Evolutionary conservation across 1,139 yeast species (phyloP).

Genomic region (Pneumocystis sp.): DNA sequence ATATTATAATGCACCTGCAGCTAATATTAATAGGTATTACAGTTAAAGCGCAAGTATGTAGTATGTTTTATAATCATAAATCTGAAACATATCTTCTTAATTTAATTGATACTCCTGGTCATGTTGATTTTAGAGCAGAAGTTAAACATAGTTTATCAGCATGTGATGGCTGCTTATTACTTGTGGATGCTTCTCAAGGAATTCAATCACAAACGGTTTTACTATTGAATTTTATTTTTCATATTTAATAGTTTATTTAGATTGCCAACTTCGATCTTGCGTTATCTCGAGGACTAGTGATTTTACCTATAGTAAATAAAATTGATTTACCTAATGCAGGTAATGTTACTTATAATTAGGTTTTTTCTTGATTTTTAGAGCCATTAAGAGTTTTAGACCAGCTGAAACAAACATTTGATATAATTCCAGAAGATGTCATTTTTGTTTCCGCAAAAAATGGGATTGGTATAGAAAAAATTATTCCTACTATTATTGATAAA

Average conservation of each 20-base stretch:
- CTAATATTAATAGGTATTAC: constrained; percentile 36
- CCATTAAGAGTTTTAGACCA: constrained; percentile 69
- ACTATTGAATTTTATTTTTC: not conserved
- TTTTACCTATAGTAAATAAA: constrained; percentile 82
- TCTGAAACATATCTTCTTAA: constrained; percentile 67
- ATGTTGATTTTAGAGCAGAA: constrained; percentile 89
- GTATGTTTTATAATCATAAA: constrained; percentile 71
- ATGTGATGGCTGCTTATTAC: constrained; percentile 81
- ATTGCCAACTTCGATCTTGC: constrained; percentile 85
- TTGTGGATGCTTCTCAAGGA: constrained; percentile 93
- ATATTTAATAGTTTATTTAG: constrained; percentile 3
- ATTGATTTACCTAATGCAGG: constrained; percentile 73
- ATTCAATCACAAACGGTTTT: constrained; percentile 83
- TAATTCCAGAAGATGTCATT: constrained; percentile 58
- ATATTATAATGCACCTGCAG: not conserved
- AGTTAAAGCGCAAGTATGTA: constrained; percentile 89
- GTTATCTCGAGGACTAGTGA: constrained; percentile 62
- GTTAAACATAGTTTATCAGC: constrained; percentile 89
- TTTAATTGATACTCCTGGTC: constrained; percentile 95
- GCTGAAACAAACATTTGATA: constrained; percentile 67
- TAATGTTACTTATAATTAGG: not conserved
- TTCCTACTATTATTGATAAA: constrained; percentile 65
- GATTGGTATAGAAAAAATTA: constrained; percentile 50
- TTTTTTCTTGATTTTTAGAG: constrained; percentile 25
- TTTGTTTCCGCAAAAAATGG: constrained; percentile 92